Conservation (phyloP, 345 rosid species). For the Arabis alpina region DNA sequence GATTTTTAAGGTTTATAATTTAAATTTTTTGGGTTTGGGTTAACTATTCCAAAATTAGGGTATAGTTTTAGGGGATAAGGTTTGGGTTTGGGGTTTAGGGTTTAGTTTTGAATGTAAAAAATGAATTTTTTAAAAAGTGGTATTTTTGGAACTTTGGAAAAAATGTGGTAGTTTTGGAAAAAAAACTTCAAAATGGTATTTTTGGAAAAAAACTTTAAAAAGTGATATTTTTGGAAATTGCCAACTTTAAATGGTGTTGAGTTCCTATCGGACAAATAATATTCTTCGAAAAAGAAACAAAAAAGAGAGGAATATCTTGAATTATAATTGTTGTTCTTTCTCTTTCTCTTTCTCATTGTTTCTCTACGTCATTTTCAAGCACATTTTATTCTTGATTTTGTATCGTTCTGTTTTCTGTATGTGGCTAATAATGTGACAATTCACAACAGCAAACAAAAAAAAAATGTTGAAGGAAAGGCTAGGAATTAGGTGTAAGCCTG, state of each 20-base stretch:
- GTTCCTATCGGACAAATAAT: slow-evolving; percentile 40
- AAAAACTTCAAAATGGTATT: too few species aligned
- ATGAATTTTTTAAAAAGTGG: too few species aligned
- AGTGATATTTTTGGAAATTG: too few species aligned
- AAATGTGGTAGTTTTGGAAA: too few species aligned
- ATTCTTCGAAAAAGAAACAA: slow-evolving; percentile 23
- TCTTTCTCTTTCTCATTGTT: neutral
- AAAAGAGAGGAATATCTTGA: slow-evolving; percentile 32
- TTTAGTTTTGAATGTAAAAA: too few species aligned
- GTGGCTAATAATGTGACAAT: slow-evolving; percentile 31
- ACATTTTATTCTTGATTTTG: slow-evolving; percentile 6
- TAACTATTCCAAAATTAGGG: too few species aligned
- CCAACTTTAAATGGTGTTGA: slow-evolving; percentile 33
- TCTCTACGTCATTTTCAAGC: slow-evolving; percentile 35
- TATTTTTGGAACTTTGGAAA: too few species aligned
- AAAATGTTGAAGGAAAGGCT: neutral
- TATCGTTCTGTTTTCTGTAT: neutral
- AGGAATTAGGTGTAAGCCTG: neutral
- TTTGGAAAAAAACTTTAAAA: too few species aligned
- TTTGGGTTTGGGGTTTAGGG: too few species aligned
- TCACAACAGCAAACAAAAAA: neutral
- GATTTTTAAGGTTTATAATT: too few species aligned
- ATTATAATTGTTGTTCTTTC: slow-evolving; percentile 24
- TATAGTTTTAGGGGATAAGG: too few species aligned
- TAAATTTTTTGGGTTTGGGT: too few species aligned